Evolutionary conservation across 192 early-diverging fungal species (phyloP), one percentile per base, ranked within the genome.

Genomic region (Coemansia sp.): DNA sequence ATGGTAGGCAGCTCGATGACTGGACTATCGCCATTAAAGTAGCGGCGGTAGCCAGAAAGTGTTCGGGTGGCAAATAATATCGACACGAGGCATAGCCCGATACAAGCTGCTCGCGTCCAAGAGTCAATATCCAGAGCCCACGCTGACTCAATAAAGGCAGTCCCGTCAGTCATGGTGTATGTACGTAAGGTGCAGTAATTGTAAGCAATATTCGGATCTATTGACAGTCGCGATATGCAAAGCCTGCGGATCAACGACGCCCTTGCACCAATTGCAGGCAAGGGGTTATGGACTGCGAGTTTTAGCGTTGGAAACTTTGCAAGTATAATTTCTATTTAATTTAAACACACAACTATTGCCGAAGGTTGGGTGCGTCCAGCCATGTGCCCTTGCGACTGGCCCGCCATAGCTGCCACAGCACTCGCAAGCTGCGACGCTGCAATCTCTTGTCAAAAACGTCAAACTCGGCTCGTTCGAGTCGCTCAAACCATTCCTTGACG

Each of bases 381-480:
- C 80, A 82, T 12, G 80, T 77, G 0, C 80, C 75, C 32, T 60
- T 69, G 27, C 80, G 71, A 58, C 57, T 74, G 31, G 75, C 75
- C 39, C 31, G 38, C 80, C 80, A 82, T 7, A 82, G 75, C 32
- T 58, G 55, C 74, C 75, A 82, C n/a, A 77, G 55, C 57, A 82
- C 66, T 19, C 65, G 64, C 23, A 77, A 31, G 32, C 61, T 64
- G 23, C 87, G 87, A n/a, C 79, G 85, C 53, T 86, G 87, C 11
- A 95, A 80, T 11, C 80, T 70, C 5, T 78, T 79, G 51, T 95
- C 90, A 80, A 96, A 94, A 0, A 93, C 74, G 70, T 98, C 87
- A 69, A 98, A 98, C 50, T 96, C 86, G 27, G 66, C 84, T 59
- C 80, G 76, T 73, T 98, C 92, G 12, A 98, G 85, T 31, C 84